phyloP scores from a whole-genome alignment of 768 basidiomycete genomes.

The Boletus patriciae region DNA sequence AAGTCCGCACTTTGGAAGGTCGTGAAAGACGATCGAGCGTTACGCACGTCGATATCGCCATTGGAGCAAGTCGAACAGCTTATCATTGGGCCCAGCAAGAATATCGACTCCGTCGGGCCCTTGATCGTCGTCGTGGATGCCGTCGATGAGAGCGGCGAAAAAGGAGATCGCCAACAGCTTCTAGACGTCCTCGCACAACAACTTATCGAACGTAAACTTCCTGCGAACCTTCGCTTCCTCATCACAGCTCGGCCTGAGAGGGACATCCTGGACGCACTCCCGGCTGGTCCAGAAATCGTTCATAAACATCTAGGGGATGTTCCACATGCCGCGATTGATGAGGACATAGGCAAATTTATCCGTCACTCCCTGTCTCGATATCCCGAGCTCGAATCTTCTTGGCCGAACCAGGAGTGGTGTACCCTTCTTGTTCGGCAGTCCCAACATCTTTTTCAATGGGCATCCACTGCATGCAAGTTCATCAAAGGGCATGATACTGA shows the following conservation, averaged over 20 bases:
- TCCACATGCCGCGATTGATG: slow-evolving; percentile 1
- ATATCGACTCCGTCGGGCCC: slow-evolving; percentile 23
- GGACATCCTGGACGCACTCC: not conserved
- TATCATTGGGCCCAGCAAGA: slow-evolving; percentile 23
- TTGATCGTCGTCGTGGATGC: slow-evolving; percentile 18
- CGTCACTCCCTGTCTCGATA: slow-evolving; percentile 6
- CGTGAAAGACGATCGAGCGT: slow-evolving; percentile 18
- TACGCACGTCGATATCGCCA: slow-evolving; percentile 9
- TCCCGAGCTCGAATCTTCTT: slow-evolving; percentile 5
- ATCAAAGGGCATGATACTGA: slow-evolving; percentile 15
- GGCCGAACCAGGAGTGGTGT: slow-evolving; percentile 19
- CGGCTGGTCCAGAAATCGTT: not conserved
- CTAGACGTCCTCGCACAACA: not conserved
- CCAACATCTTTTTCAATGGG: slow-evolving; percentile 34
- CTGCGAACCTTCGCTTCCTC: too few species aligned
- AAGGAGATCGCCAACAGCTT: slow-evolving; percentile 4
- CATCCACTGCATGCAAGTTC: slow-evolving; percentile 4
- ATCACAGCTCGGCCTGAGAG: too few species aligned
- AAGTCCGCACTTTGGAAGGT: not conserved
- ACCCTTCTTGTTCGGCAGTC: slow-evolving; percentile 17
- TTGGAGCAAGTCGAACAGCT: slow-evolving; percentile 26
- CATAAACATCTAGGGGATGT: slow-evolving; percentile 9
- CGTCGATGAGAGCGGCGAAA: slow-evolving; percentile 23
- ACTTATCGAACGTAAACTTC: too few species aligned
- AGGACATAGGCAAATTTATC: slow-evolving; percentile 10